Conservation (phyloP, 169 alveolate genomes). For the Plasmodium sp. region DNA sequence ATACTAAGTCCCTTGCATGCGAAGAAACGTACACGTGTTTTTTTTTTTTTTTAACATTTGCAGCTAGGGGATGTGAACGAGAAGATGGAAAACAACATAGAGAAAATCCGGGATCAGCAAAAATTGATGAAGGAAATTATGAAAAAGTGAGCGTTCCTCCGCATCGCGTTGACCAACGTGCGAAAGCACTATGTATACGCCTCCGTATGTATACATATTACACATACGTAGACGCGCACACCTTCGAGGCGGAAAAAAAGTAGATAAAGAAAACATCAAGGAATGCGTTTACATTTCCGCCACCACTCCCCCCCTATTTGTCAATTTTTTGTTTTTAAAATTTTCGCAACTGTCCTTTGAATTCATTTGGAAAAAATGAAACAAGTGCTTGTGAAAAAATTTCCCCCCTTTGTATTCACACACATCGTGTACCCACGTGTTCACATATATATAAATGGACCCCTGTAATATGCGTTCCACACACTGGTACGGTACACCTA, state of each 20-base stretch:
- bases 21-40: background rate
- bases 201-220: background rate
- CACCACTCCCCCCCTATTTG: background rate
- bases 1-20: background rate
- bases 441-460: conserved; percentile 9
- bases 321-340: conserved; percentile 10
- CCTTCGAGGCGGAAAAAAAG: background rate
- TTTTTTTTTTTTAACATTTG: conserved; percentile 1
- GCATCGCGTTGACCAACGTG: background rate
- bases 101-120: conserved; percentile 72
- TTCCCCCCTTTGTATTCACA: background rate
- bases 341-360: conserved; percentile 9
- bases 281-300: background rate
- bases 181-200: background rate
- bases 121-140: conserved; percentile 69
- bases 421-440: background rate
- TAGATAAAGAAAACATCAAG: background rate
- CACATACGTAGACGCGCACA: background rate
- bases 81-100: conserved; percentile 73
- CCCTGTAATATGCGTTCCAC: background rate
- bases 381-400: conserved; percentile 4
- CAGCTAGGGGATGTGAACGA: conserved; percentile 57
- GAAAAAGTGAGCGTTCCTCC: conserved; percentile 29
- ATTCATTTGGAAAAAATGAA: conserved; percentile 19
- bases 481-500: background rate